Evolutionary conservation across 2,329 filamentous ascomycete genomes (phyloP).

Genomic region (Neopestalotiopsis sp.): DNA sequence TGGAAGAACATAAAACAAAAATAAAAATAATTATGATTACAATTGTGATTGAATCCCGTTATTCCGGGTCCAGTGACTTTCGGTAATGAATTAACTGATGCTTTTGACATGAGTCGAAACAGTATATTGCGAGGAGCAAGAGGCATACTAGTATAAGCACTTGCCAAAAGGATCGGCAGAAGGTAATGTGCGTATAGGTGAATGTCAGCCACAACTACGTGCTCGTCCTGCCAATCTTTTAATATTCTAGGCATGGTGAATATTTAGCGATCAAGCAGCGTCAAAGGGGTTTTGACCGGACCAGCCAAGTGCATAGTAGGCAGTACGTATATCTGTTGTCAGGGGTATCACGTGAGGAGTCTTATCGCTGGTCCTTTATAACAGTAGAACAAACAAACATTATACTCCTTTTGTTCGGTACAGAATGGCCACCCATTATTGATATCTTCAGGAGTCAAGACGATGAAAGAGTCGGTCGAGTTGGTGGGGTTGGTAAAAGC

Average conservation of each 20-base stretch:
- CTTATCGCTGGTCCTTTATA: neutral
- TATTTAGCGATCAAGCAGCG: neutral
- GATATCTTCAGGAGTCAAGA: neutral
- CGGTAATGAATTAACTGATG: too few relatives aligned
- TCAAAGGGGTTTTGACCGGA: neutral
- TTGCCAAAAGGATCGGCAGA: neutral
- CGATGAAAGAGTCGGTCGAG: neutral
- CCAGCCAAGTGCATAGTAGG: too few relatives aligned
- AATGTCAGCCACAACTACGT: neutral
- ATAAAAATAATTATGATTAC: too few relatives aligned
- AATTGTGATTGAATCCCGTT: too few relatives aligned
- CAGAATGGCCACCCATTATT: neutral
- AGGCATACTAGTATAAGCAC: neutral
- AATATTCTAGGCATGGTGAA: neutral
- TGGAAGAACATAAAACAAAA: too few relatives aligned
- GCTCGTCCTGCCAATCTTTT: neutral
- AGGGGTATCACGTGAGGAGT: slow-evolving; percentile 1
- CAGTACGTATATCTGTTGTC: neutral
- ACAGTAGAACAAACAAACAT: too few relatives aligned
- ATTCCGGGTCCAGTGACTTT: too few relatives aligned
- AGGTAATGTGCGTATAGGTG: neutral
- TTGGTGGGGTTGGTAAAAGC: neutral
- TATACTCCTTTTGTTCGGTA: neutral
- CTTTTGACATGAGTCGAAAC: too few relatives aligned
- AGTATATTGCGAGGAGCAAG: neutral